Percentiles rank a stretch among this genome's conserved stretches.
These are phyloP conservation scores for Aspergillus calidoustus DNA, from an alignment of 2,329 filamentous ascomycete genomes.

Conservation along the genomic window DNA sequence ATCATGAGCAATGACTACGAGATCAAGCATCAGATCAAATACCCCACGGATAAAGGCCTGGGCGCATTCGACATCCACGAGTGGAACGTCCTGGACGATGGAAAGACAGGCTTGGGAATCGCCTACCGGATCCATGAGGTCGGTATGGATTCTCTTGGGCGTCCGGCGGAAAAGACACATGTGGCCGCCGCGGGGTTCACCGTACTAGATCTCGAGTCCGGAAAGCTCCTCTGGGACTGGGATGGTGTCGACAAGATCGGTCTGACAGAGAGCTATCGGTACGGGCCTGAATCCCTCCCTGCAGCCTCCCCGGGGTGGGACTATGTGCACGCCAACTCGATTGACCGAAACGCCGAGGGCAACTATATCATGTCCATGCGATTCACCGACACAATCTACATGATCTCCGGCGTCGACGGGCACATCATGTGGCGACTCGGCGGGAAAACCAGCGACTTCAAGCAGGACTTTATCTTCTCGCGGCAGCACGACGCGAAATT, in stretches of 20 bases:
- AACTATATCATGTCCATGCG: constrained; percentile 46
- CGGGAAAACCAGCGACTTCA: constrained; percentile 35
- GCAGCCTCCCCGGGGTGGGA: constrained; percentile 33
- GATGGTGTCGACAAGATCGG: not conserved
- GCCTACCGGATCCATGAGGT: not conserved
- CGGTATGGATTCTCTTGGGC: not conserved
- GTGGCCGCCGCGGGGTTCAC: not conserved
- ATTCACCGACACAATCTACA: constrained; percentile 44
- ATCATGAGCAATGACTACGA: constrained; percentile 54
- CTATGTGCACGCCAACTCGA: constrained; percentile 45
- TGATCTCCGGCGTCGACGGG: constrained; percentile 40
- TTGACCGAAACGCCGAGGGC: constrained; percentile 43
- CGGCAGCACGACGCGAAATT: constrained; percentile 45
- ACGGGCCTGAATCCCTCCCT: not conserved
- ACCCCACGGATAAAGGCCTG: constrained; percentile 26
- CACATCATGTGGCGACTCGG: constrained; percentile 45
- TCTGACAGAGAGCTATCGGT: constrained; percentile 27
- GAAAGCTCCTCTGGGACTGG: not conserved
- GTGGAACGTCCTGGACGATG: constrained; percentile 40
- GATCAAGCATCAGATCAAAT: constrained; percentile 46
- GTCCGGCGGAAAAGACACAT: not conserved
- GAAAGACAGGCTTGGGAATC: constrained; percentile 34
- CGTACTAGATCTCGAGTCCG: not conserved
- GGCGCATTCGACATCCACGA: constrained; percentile 45
- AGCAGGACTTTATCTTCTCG: constrained; percentile 39